These are phyloP conservation scores for Colletotrichum simmondsii DNA, from an alignment of 2,329 filamentous ascomycete species.

Conservation along the genomic window DNA sequence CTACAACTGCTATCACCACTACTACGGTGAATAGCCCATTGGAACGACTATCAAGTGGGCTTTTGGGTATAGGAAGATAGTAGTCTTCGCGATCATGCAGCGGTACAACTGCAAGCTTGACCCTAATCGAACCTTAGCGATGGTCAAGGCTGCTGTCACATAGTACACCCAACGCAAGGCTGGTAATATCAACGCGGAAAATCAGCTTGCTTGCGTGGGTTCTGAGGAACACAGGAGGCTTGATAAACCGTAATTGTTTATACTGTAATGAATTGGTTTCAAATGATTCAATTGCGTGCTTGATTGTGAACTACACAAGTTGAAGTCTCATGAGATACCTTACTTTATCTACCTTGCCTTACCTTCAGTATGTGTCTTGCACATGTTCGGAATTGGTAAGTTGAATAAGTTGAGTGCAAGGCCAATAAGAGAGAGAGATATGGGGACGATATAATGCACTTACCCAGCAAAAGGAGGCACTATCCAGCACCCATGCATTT, in stretches of 20 bases:
- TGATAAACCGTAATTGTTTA: neutral
- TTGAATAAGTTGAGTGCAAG: too few species aligned
- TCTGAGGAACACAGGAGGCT: constrained; percentile 37
- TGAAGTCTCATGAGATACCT: neutral
- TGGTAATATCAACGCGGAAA: constrained; percentile 76
- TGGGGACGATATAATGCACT: neutral
- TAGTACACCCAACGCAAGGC: constrained; percentile 74
- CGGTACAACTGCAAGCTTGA: constrained; percentile 72
- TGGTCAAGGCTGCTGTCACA: constrained; percentile 95
- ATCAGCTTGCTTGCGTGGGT: constrained; percentile 77
- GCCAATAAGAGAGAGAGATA: neutral
- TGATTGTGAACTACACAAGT: neutral
- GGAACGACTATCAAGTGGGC: too few species aligned
- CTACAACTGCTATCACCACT: too few species aligned
- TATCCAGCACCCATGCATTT: neutral
- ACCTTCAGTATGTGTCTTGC: neutral
- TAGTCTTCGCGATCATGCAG: constrained; percentile 61
- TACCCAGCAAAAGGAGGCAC: neutral
- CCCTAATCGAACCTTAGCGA: constrained; percentile 75
- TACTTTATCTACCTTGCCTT: too few species aligned
- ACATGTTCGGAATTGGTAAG: neutral
- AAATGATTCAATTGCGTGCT: neutral
- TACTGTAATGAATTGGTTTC: neutral
- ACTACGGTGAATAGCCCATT: too few species aligned
- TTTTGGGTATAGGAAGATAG: too few species aligned